Base-by-base conservation (phyloP, 306 rosid species). In the Malus sieversii region DNA sequence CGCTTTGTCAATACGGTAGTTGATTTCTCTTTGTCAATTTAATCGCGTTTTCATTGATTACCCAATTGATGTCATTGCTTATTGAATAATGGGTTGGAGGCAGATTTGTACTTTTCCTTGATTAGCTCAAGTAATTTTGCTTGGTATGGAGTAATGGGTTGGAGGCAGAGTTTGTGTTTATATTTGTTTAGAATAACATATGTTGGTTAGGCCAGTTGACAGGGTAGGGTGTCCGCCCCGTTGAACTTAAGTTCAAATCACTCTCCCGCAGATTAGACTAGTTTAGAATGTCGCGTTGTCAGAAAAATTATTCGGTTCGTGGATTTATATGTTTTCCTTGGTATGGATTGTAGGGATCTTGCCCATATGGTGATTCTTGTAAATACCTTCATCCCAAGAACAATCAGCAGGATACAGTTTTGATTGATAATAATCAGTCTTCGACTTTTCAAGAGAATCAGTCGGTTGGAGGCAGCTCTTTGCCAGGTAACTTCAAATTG, bases 291-390 rank as follows among this genome's bases (percentile, higher is more conserved):
- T 2, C 55, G 1, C 55, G 2, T 48, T 15, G 20, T 15, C 0
- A 48, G 2, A 48, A 48, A 48, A 15, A 5, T 0, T 15, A 5
- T 15, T 1, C 2, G 3, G 5, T 48, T 48, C 12, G 59, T 33
- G 8, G 79, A 14, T n/a, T 61, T 57, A 3, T 53, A 58, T 51
- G 38, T 23, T 61, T 59, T 66, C n/a, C n/a, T 71, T 32, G 44
- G 11, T 4, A 4, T 62, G 62, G 52, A 10, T 61, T 75, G 25
- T 55, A 82, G 86, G 96, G 93, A 2, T 85, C 87, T 73, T 93
- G 98, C 83, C 88, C 81, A 44, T 89, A 84, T 29, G 97, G 89
- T 19, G 86, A 93, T 75, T 85, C 97, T 45, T 93, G 97, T 80
- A 89, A 72, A 30, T 93, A 93, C 46, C 64, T 86, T 67, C 98